phyloP scores from a whole-genome alignment of 768 basidiomycete genomes.

The Suillus discolor region DNA sequence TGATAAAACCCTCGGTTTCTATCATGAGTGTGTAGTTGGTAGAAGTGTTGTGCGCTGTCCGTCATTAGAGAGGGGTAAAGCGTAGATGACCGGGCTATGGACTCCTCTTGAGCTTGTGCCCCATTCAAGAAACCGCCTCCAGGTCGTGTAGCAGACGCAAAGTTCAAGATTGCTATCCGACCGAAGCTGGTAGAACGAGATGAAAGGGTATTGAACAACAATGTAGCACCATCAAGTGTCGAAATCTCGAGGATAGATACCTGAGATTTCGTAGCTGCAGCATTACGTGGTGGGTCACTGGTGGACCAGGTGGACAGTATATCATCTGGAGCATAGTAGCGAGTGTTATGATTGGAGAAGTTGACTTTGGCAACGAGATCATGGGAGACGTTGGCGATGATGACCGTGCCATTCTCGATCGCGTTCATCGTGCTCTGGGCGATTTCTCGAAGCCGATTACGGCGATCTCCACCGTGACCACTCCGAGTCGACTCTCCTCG shows the following conservation, averaged over 20 bases:
- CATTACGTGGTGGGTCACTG: constrained; percentile 12
- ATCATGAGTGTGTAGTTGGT: constrained; percentile 55
- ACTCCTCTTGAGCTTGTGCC: constrained; percentile 80
- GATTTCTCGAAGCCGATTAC: constrained; percentile 37
- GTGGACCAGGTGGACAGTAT: constrained; percentile 49
- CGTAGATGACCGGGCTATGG: constrained; percentile 75
- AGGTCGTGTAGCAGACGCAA: constrained; percentile 74
- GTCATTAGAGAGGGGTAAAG: constrained; percentile 66
- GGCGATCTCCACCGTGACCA: constrained; percentile 11
- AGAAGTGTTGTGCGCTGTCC: constrained; percentile 57
- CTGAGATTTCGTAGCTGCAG: constrained; percentile 18
- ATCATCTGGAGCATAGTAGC: constrained; percentile 54
- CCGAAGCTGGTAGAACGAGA: constrained; percentile 17
- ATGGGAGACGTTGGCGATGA: constrained; percentile 28
- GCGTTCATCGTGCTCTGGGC: constrained; percentile 53
- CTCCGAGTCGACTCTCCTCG: not conserved
- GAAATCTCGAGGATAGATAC: constrained; percentile 62
- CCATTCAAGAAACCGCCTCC: constrained; percentile 78
- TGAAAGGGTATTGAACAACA: constrained; percentile 28
- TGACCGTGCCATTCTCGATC: constrained; percentile 49
- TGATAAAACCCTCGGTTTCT: constrained; percentile 62
- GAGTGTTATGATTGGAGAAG: constrained; percentile 44
- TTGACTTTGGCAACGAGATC: constrained; percentile 37
- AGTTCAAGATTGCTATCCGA: constrained; percentile 69
- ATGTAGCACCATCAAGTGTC: constrained; percentile 62